A percentile compares a stretch with the other conserved stretches of the same genome.
phyloP scores from a whole-genome alignment of 495 filamentous ascomycete genomes.

The Staphylotrichum tortipilum region DNA sequence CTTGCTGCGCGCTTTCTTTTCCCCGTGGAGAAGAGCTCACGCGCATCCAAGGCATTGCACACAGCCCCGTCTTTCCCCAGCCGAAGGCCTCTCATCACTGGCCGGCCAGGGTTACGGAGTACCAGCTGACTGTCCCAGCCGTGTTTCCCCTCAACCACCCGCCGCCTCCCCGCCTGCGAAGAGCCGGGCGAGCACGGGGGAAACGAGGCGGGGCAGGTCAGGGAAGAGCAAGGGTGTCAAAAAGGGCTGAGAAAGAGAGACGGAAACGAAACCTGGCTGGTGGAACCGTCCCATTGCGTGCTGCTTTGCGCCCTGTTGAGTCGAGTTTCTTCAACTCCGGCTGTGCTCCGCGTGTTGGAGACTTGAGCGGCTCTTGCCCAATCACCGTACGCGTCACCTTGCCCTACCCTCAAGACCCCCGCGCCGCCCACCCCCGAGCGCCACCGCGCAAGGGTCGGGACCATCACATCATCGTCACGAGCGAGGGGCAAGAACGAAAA shows the following conservation, averaged over 20 bases:
- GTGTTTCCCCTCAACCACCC: background rate
- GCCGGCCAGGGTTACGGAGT: background rate
- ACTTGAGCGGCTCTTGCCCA: too few species aligned
- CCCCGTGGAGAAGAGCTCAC: background rate
- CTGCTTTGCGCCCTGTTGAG: background rate
- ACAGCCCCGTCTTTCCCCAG: background rate
- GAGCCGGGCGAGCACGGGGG: background rate
- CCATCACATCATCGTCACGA: too few species aligned
- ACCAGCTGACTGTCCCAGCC: slow-evolving; percentile 4
- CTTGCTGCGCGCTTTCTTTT: background rate
- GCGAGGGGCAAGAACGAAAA: too few species aligned
- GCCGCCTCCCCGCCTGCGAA: too few species aligned
- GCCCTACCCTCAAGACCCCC: too few species aligned
- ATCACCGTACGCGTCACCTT: too few species aligned
- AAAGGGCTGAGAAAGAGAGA: background rate
- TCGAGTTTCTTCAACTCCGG: background rate
- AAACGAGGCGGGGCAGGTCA: slow-evolving; percentile 1
- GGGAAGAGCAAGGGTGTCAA: background rate
- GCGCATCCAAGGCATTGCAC: background rate
- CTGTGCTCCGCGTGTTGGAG: too few species aligned
- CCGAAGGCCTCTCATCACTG: background rate
- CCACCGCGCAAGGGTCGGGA: too few species aligned
- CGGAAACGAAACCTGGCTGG: background rate
- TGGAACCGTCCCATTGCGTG: background rate
- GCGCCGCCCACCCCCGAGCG: too few species aligned